phyloP scores from a whole-genome alignment of 805 yeast genomes.

The Saccharomycopsis synnaedendra region DNA sequence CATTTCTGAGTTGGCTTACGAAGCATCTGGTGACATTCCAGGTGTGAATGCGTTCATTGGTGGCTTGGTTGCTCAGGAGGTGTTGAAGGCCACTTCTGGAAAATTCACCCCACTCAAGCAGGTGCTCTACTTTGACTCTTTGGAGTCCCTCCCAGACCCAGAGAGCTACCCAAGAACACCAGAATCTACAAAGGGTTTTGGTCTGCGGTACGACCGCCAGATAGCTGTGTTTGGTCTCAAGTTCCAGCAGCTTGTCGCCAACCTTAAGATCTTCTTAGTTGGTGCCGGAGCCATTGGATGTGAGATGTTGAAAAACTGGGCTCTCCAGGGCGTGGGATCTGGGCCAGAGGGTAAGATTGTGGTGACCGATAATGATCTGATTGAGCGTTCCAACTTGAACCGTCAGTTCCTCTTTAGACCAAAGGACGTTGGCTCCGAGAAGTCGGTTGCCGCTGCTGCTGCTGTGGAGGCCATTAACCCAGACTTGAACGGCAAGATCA shows the following conservation, averaged over 20 bases:
- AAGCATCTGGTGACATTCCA: slow-evolving; percentile 86
- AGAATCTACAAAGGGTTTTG: slow-evolving; percentile 62
- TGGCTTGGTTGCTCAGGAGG: slow-evolving; percentile 94
- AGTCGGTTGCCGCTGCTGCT: slow-evolving; percentile 80
- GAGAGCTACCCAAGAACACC: slow-evolving; percentile 50
- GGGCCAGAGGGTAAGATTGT: slow-evolving; percentile 79
- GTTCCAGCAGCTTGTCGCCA: slow-evolving; percentile 62
- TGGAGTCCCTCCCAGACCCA: slow-evolving; percentile 73
- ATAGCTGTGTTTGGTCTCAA: slow-evolving; percentile 86
- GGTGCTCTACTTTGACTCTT: slow-evolving; percentile 84
- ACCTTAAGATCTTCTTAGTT: slow-evolving; percentile 77
- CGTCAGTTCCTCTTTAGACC: slow-evolving; percentile 95
- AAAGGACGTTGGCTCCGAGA: slow-evolving; percentile 83
- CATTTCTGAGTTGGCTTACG: slow-evolving; percentile 64
- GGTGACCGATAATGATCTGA: slow-evolving; percentile 89
- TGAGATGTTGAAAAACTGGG: slow-evolving; percentile 98
- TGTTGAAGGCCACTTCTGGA: slow-evolving; percentile 87
- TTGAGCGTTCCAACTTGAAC: slow-evolving; percentile 91
- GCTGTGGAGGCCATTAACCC: slow-evolving; percentile 86
- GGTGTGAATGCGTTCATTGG: slow-evolving; percentile 85
- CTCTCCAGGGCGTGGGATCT: slow-evolving; percentile 87
- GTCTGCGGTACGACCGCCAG: slow-evolving; percentile 86
- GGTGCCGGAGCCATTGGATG: slow-evolving; percentile 99
- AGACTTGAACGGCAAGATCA: slow-evolving; percentile 66
- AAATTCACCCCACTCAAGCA: slow-evolving; percentile 92